Conservation (phyloP, 2,329 filamentous ascomycete species). For the Ceratocystis albifundus region DNA sequence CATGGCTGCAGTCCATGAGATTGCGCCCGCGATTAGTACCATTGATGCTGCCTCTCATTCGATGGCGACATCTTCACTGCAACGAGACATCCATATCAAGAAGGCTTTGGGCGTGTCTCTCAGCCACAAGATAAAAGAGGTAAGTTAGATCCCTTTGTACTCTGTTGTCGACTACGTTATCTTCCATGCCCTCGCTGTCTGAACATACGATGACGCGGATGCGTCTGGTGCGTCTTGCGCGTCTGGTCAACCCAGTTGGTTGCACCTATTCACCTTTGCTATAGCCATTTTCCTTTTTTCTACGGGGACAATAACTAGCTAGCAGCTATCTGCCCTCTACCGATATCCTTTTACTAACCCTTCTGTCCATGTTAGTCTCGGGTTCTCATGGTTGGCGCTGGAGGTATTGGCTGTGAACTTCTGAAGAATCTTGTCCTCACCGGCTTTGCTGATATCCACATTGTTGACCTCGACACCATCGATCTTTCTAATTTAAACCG, state of each 20-base stretch:
- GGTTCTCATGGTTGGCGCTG: conserved; percentile 88
- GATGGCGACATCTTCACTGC: neutral
- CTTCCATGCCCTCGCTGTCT: neutral
- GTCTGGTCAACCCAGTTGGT: neutral
- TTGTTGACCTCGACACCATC: conserved; percentile 96
- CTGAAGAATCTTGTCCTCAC: conserved; percentile 90
- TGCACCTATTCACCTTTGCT: neutral
- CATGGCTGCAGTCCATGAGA: conserved; percentile 4
- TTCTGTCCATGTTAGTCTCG: conserved; percentile 48
- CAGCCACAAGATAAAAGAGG: conserved; percentile 14
- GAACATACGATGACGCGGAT: neutral
- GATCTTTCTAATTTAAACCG: conserved; percentile 95
- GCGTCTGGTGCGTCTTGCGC: neutral
- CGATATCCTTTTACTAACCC: conserved; percentile 12
- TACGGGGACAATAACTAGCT: neutral
- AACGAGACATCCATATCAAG: conserved; percentile 12
- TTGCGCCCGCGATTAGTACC: neutral
- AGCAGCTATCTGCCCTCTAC: neutral
- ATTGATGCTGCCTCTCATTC: neutral
- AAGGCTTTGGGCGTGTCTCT: conserved; percentile 12
- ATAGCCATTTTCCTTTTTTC: neutral
- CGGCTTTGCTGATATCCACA: conserved; percentile 84
- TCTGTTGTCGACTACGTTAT: conserved; percentile 15
- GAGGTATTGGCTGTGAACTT: conserved; percentile 93
- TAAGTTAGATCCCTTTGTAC: neutral